These are phyloP conservation scores for Cryptosporidium andersoni DNA, from an alignment of 169 alveolate genomes.

Conservation along the genomic window DNA sequence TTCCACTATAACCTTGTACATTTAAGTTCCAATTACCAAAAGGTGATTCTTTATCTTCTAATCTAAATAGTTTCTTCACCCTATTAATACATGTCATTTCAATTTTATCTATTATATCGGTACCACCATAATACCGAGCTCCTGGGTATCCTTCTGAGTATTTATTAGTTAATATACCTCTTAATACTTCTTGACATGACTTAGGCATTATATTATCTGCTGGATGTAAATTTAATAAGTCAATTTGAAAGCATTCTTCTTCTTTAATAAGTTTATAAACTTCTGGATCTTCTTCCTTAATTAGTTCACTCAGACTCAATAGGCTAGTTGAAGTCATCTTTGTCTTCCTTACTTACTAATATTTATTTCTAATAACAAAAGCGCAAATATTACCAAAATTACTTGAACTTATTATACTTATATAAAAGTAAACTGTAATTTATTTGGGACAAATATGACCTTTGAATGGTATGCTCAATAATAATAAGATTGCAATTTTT, in stretches of 20 bases:
- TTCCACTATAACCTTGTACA: slow-evolving; percentile 81
- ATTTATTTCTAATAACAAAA: no score
- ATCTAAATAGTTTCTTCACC: slow-evolving; percentile 78
- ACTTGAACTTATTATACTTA: no score
- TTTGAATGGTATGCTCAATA: no score
- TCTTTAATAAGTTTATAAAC: slow-evolving; percentile 1
- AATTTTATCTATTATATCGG: slow-evolving; percentile 85
- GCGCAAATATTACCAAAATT: no score
- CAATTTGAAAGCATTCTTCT: slow-evolving; percentile 8
- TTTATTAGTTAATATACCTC: slow-evolving; percentile 90
- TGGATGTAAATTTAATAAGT: slow-evolving; percentile 43
- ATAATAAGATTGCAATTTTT: no score
- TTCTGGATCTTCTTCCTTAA: slow-evolving; percentile 4
- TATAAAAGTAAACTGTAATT: no score
- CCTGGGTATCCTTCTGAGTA: slow-evolving; percentile 97
- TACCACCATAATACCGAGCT: slow-evolving; percentile 93
- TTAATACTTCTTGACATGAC: slow-evolving; percentile 91
- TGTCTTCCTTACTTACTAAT: no score
- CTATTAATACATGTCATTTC: slow-evolving; percentile 85
- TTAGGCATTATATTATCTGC: slow-evolving; percentile 84
- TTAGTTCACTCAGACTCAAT: background rate
- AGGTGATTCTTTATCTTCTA: slow-evolving; percentile 78
- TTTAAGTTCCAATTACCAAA: slow-evolving; percentile 79
- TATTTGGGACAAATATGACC: no score
- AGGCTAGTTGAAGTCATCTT: no score